phyloP scores from a whole-genome alignment of 768 basidiomycete genomes.

The Chlorophyllum brunneum region DNA sequence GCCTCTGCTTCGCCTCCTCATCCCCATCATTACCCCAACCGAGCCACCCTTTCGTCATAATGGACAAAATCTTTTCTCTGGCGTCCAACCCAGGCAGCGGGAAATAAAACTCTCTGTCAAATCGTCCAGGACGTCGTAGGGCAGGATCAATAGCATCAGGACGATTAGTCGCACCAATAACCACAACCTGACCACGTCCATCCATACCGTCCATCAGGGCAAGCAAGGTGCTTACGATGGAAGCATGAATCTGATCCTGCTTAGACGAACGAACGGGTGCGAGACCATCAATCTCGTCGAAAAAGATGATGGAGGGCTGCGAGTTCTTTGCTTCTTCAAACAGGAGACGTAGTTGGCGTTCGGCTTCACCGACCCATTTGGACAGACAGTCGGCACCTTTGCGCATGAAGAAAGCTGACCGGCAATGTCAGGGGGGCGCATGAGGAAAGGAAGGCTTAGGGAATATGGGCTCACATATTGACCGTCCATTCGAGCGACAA shows the following conservation, averaged over 20 bases:
- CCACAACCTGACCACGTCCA: conserved; percentile 92
- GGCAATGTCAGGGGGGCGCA: not conserved
- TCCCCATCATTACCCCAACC: conserved; percentile 58
- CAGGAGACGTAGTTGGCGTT: conserved; percentile 88
- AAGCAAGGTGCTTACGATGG: conserved; percentile 91
- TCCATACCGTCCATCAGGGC: conserved; percentile 99
- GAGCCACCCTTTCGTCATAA: conserved; percentile 89
- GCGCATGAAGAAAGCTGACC: conserved; percentile 95
- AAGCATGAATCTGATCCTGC: conserved; percentile 98
- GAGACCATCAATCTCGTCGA: conserved; percentile 98
- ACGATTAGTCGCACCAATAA: conserved; percentile 96
- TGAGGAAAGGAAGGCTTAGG: not conserved
- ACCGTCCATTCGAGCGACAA: conserved; percentile 79
- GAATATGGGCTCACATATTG: conserved; percentile 63
- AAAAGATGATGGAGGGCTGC: conserved; percentile 98
- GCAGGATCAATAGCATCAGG: conserved; percentile 99
- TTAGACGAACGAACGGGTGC: conserved; percentile 98
- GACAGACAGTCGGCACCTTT: conserved; percentile 97
- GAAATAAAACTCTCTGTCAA: conserved; percentile 98
- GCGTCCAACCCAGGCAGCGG: conserved; percentile 83
- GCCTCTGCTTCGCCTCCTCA: conserved; percentile 61
- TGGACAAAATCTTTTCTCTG: conserved; percentile 81
- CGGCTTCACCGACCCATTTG: conserved; percentile 99
- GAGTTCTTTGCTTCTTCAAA: conserved; percentile 93
- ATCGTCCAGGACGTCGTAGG: conserved; percentile 87